Evolutionary conservation across 2,329 filamentous ascomycete genomes (phyloP).

Genomic region (Lasiodiplodia gonubiensis): DNA sequence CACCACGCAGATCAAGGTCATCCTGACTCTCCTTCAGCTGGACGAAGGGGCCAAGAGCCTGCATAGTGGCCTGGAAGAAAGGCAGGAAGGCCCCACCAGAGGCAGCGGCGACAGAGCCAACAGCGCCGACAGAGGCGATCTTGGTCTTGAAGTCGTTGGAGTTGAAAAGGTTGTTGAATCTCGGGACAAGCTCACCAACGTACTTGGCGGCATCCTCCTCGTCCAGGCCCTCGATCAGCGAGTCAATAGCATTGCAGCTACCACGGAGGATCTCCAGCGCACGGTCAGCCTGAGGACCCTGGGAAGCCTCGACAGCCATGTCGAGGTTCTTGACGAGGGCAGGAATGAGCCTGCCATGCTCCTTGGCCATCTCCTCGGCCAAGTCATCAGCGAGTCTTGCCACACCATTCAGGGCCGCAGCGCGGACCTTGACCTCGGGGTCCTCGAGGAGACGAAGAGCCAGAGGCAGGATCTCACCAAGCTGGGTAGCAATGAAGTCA

Average conservation of each 20-base stretch:
- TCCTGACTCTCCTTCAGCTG: constrained; percentile 87
- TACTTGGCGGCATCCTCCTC: constrained; percentile 81
- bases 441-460: constrained; percentile 85
- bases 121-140: constrained; percentile 83
- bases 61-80: constrained; percentile 92
- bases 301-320: constrained; percentile 71
- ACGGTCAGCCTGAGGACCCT: constrained; percentile 70
- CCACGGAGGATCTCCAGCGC: constrained; percentile 87
- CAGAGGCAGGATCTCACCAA: constrained; percentile 82
- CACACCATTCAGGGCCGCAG: constrained; percentile 84
- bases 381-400: constrained; percentile 92
- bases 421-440: constrained; percentile 80
- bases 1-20: constrained; percentile 85
- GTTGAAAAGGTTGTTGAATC: constrained; percentile 81
- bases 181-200: constrained; percentile 79
- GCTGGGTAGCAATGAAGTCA: constrained; percentile 94
- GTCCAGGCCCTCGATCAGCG: constrained; percentile 85
- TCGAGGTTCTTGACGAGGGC: constrained; percentile 88
- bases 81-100: constrained; percentile 82
- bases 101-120: constrained; percentile 88
- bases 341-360: constrained; percentile 84
- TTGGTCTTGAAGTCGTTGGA: constrained; percentile 90
- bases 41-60: constrained; percentile 82
- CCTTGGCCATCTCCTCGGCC: constrained; percentile 83
- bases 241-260: constrained; percentile 88